Base-by-base conservation (phyloP, 2,329 filamentous ascomycete genomes). In the Pestalotiopsis sp. region DNA sequence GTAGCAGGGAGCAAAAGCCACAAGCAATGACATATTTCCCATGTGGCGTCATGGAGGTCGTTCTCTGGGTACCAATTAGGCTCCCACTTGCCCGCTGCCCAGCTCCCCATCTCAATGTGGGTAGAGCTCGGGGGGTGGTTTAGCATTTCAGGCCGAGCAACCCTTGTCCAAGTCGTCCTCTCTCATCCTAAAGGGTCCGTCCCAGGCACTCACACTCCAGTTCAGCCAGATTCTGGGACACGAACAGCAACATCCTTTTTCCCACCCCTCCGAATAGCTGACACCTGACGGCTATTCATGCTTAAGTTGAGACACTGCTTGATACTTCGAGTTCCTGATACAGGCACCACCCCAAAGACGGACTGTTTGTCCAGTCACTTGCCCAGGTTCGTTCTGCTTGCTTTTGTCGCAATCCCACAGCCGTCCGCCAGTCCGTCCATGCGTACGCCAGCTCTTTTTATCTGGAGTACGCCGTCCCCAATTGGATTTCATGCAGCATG, bases 401-500 rank as follows among this genome's bases (percentile, higher is more conserved):
- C 56, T 58, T 58, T 58, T 58, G 14, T 35, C 22, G 56, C 26
- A 17, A 17, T 26, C 22, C 22, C 26, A 17, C 44, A 17, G 44
- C 14, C 44, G 44, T 20, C 56, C 56, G 56, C 24, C 22, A 26
- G 56, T 26, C n/a, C 38, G 56, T 59, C 56, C 30, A 35, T 59
- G 24, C 30, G 56, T 59, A 26, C 30, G 56, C 30, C 56, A 26
- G 56, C 56, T 59, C 39, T 64, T 38, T 64, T 64, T 64, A 52
- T 48, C 30, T 55, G 40, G 40, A 14, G 40, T 35, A 56, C 48
- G 62, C 35, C 48, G 44, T 22, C 62, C 20, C 48, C 48, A 57
- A 35, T 55, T 38, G 39, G 63, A 13, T 69, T 78, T 80, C 76
- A 81, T 81, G 44, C 44, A 52, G 44, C 44, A 52, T 52, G 81